Base-by-base conservation (phyloP, 2,329 filamentous ascomycete genomes). In the Arthrobotrys pseudoclavata region DNA sequence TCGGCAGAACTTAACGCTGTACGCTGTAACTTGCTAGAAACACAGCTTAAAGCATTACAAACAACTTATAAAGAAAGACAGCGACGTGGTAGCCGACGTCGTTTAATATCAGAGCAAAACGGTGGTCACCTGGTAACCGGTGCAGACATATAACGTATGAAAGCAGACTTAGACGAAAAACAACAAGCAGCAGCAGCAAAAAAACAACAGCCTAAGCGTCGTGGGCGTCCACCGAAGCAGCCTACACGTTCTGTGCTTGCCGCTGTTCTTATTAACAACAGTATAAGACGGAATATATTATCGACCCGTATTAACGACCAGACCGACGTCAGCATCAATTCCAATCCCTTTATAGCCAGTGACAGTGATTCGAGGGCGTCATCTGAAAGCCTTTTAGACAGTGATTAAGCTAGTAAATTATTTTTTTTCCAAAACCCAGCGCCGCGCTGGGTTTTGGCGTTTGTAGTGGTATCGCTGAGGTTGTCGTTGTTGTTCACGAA, bases 201-300 rank as follows among this genome's bases (percentile, higher is more conserved):
- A 42, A 42, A 4, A 10, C 40, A 42, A 7, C 40, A 42, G 40
- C 40, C 40, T 42, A 42, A 42, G 40, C 40, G 40, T 10, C 40
- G 40, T 42, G 40, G 13, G 13, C 40, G 40, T 42, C 40, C 40
- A 3, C 13, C 40, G 13, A 42, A 42, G 40, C 40, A 42, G 40
- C 40, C 40, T 42, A 42, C 40, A 42, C 40, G 40, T 42, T 42
- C 40, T 42, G 40, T 42, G 40, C 40, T 42, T 42, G 40, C 40
- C 40, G 40, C 40, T 42, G 40, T 42, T 42, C 40, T 42, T 42
- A 42, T 42, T 42, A 10, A 42, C 40, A 42, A 42, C 6, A 42
- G 40, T 42, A 42, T 10, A 10, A 42, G 40, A 10, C 40, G 40
- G 40, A 10, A 42, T 42, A 42, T 42, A 10, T 42, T 10, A 42